phyloP scores from a whole-genome alignment of 2,329 filamentous ascomycete species.

The Monosporascus sp. region DNA sequence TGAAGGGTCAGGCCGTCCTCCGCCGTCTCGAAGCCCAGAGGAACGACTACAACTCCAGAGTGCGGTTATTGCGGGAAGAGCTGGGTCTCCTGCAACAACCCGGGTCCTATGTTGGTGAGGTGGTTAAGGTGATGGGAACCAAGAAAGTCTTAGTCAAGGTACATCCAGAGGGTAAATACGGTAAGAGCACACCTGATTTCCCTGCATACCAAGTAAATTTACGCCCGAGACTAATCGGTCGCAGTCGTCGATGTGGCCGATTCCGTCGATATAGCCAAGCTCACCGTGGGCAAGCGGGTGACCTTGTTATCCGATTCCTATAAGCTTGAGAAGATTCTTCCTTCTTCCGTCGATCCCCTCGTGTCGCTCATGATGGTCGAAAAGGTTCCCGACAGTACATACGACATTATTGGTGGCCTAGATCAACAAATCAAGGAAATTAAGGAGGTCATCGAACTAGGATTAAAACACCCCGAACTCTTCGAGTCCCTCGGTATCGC shows the following conservation, averaged over 20 bases:
- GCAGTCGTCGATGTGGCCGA: constrained; percentile 94
- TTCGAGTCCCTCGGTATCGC: constrained; percentile 99
- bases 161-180: constrained; percentile 99
- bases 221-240: constrained; percentile 14
- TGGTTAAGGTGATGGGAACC: constrained; percentile 99
- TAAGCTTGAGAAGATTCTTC: constrained; percentile 97
- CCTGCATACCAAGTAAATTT: background rate
- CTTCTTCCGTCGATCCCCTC: constrained; percentile 94
- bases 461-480: constrained; percentile 94
- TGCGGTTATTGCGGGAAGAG: constrained; percentile 90
- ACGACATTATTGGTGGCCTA: constrained; percentile 99
- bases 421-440: constrained; percentile 99
- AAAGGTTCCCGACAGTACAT: constrained; percentile 98
- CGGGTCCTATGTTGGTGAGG: constrained; percentile 95
- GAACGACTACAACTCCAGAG: constrained; percentile 98
- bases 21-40: constrained; percentile 94
- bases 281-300: constrained; percentile 95
- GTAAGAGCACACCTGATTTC: constrained; percentile 44
- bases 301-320: constrained; percentile 95
- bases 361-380: constrained; percentile 99
- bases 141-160: constrained; percentile 99
- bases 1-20: constrained; percentile 94
- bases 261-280: constrained; percentile 88
- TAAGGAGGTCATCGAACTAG: constrained; percentile 98
- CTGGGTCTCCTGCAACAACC: constrained; percentile 93